These are phyloP conservation scores for Gynostemma pentaphyllum DNA, from an alignment of 306 rosid genomes.

Conservation along the genomic window DNA sequence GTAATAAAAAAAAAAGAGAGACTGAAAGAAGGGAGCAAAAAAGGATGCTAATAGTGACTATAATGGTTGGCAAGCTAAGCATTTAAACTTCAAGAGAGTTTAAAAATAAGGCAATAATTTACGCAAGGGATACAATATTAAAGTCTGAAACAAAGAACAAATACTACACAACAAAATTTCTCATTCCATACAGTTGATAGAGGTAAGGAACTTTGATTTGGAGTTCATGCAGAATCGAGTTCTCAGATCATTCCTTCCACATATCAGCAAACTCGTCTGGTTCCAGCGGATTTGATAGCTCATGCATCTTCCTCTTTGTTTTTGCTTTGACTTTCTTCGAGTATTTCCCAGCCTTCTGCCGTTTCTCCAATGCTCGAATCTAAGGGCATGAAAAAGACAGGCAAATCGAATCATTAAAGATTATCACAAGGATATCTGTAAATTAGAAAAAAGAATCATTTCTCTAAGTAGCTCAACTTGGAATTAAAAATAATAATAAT, in stretches of 20 bases:
- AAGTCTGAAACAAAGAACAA: not conserved
- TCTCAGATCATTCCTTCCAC: conserved; percentile 58
- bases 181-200: not conserved
- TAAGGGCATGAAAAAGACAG: conserved; percentile 2
- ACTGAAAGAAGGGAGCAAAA: too few relatives aligned
- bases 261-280: conserved; percentile 89
- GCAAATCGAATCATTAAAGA: not conserved
- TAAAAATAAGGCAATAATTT: not conserved
- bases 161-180: not conserved
- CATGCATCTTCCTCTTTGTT: conserved; percentile 94
- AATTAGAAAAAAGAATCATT: not conserved
- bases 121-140: not conserved
- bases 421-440: not conserved
- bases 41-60: too few relatives aligned
- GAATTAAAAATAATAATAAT: too few relatives aligned
- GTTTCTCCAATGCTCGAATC: conserved; percentile 78
- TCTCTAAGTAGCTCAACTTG: not conserved
- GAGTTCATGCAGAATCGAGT: not conserved
- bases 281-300: conserved; percentile 69
- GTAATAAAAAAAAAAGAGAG: too few relatives aligned
- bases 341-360: conserved; percentile 67
- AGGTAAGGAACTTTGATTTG: not conserved
- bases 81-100: not conserved
- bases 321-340: conserved; percentile 96
- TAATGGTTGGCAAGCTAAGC: too few relatives aligned